Evolutionary conservation across 306 rosid species (phyloP).

Genomic region (Begonia fuchsioides): DNA sequence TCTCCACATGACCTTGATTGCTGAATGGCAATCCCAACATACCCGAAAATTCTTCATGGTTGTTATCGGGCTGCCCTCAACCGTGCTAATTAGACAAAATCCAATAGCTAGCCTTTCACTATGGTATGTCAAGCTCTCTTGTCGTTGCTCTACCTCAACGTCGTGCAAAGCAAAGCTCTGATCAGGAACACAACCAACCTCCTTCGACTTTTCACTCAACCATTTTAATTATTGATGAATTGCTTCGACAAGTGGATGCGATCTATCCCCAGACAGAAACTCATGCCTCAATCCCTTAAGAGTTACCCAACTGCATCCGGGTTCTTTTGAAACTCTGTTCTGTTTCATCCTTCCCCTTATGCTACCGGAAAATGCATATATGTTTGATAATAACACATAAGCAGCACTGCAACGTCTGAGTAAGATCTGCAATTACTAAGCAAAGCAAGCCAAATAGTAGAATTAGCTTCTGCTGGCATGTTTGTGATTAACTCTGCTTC

Average conservation of each 20-base stretch:
- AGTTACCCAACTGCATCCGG: slow-evolving; percentile 71
- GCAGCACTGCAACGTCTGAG: slow-evolving; percentile 47
- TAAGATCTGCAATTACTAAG: slow-evolving; percentile 58
- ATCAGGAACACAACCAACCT: slow-evolving; percentile 59
- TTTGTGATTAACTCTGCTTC: slow-evolving; percentile 56
- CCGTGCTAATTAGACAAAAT: slow-evolving; percentile 51
- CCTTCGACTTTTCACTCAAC: slow-evolving; percentile 51
- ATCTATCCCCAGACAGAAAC: slow-evolving; percentile 49
- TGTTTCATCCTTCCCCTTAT: slow-evolving; percentile 52
- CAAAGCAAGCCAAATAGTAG: slow-evolving; percentile 58
- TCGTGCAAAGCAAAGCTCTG: slow-evolving; percentile 48
- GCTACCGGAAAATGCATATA: slow-evolving; percentile 56
- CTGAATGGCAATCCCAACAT: slow-evolving; percentile 20
- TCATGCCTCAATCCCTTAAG: slow-evolving; percentile 39
- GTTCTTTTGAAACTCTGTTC: slow-evolving; percentile 46
- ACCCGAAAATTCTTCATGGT: slow-evolving; percentile 35
- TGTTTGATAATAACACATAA: slow-evolving; percentile 54
- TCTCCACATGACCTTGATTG: slow-evolving; percentile 13
- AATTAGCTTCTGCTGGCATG: slow-evolving; percentile 43
- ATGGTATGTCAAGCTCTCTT: slow-evolving; percentile 50
- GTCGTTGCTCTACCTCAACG: slow-evolving; percentile 56
- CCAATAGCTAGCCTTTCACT: slow-evolving; percentile 72
- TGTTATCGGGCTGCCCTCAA: slow-evolving; percentile 39
- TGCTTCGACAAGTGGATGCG: slow-evolving; percentile 34
- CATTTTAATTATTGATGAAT: slow-evolving; percentile 42